Percentiles rank a stretch among this genome's conserved stretches.
phyloP scores from a whole-genome alignment of 305 asterid species.

The Fraxinus sp. region DNA sequence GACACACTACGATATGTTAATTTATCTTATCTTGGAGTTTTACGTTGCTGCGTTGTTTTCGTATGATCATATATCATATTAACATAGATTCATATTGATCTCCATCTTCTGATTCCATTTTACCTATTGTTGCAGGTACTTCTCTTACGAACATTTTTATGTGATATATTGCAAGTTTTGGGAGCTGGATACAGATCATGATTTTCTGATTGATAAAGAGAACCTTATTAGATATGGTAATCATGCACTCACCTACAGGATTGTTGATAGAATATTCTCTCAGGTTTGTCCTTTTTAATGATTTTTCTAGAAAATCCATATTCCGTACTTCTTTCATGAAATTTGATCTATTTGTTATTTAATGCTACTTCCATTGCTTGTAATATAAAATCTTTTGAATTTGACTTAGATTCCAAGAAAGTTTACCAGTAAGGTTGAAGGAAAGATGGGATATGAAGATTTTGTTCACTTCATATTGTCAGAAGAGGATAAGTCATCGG shows the following conservation, averaged over 20 bases:
- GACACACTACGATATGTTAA: neutral
- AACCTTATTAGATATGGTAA: conserved; percentile 97
- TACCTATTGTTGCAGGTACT: conserved; percentile 62
- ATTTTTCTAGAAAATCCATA: conserved; percentile 21
- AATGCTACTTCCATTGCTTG: conserved; percentile 25
- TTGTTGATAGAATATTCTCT: conserved; percentile 94
- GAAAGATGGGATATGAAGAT: conserved; percentile 99
- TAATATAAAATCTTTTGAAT: conserved; percentile 21
- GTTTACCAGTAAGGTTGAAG: conserved; percentile 96
- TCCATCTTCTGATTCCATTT: conserved; percentile 8
- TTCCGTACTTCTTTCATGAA: conserved; percentile 22
- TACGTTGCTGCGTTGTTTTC: neutral
- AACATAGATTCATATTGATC: conserved; percentile 1
- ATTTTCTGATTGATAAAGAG: conserved; percentile 93
- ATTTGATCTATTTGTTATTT: conserved; percentile 21
- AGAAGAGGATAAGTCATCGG: conserved; percentile 99
- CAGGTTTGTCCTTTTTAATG: conserved; percentile 61
- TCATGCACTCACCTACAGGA: conserved; percentile 96
- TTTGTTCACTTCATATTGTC: conserved; percentile 91
- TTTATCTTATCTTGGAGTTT: neutral
- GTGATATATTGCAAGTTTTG: conserved; percentile 99
- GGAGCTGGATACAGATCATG: conserved; percentile 99
- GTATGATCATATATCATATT: conserved; percentile 1
- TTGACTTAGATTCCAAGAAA: conserved; percentile 80
- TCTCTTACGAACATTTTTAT: conserved; percentile 96